phyloP scores from a whole-genome alignment of 495 filamentous ascomycete genomes.

The Penicillium paxilli region DNA sequence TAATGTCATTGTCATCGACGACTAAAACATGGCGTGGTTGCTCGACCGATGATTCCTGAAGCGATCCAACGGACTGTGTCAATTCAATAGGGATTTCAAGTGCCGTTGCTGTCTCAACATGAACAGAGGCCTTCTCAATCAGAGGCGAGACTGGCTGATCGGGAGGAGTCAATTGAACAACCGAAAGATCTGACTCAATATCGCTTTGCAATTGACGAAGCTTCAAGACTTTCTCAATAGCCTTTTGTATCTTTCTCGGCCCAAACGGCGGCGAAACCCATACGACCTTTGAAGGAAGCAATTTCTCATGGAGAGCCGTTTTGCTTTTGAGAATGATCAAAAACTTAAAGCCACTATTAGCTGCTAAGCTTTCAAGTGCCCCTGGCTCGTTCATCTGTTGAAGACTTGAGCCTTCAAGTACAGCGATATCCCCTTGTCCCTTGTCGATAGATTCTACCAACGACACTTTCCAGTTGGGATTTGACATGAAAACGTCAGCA shows the following conservation, averaged over 20 bases:
- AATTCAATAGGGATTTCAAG: neutral
- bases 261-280: slow-evolving; percentile 37
- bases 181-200: neutral
- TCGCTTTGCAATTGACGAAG: neutral
- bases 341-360: slow-evolving; percentile 15
- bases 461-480: slow-evolving; percentile 29
- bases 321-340: slow-evolving; percentile 32
- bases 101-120: neutral
- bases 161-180: neutral
- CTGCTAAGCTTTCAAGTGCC: slow-evolving; percentile 4
- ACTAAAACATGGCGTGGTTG: slow-evolving; percentile 35
- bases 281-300: slow-evolving; percentile 16
- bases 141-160: neutral
- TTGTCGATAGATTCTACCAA: slow-evolving; percentile 29
- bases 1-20: slow-evolving; percentile 53
- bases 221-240: slow-evolving; percentile 22
- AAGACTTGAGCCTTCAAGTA: slow-evolving; percentile 31
- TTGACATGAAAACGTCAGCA: slow-evolving; percentile 29
- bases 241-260: slow-evolving; percentile 30
- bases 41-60: neutral
- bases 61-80: neutral
- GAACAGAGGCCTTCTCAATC: neutral
- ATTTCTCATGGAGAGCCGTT: slow-evolving; percentile 4
- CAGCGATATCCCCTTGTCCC: slow-evolving; percentile 27
- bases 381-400: slow-evolving; percentile 7